These are phyloP conservation scores for Penicillium lagena DNA, from an alignment of 495 filamentous ascomycete genomes.

Conservation along the genomic window DNA sequence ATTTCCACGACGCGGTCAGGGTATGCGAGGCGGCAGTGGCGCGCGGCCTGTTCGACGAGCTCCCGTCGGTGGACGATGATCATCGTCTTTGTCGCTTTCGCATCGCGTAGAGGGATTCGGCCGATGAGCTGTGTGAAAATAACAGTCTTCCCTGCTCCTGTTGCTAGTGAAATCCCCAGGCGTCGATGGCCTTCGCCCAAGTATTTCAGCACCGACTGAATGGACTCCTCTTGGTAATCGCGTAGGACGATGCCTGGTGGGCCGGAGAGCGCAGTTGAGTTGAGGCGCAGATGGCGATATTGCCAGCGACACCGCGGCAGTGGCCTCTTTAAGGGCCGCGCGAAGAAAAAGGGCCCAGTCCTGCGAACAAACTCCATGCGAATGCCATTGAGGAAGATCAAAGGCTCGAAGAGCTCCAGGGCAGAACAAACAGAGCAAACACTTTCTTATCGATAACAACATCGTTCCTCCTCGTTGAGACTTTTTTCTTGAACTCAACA, in stretches of 20 bases:
- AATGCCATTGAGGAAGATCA: slow-evolving; percentile 11
- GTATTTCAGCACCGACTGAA: slow-evolving; percentile 72
- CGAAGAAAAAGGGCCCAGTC: slow-evolving; percentile 16
- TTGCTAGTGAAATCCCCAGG: slow-evolving; percentile 84
- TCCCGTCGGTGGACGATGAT: slow-evolving; percentile 90
- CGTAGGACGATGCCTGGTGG: slow-evolving; percentile 51
- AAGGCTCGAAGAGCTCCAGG: not conserved
- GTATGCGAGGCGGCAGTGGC: slow-evolving; percentile 75
- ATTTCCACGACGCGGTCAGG: slow-evolving; percentile 75
- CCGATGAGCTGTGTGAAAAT: slow-evolving; percentile 95
- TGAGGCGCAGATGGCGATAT: slow-evolving; percentile 10
- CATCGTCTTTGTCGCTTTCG: slow-evolving; percentile 66
- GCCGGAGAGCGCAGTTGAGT: slow-evolving; percentile 21
- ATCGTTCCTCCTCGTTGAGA: not conserved
- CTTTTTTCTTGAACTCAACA: slow-evolving; percentile 5
- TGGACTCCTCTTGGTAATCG: slow-evolving; percentile 82
- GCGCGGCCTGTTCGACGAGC: slow-evolving; percentile 90
- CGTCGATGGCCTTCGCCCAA: slow-evolving; percentile 70
- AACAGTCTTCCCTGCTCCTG: slow-evolving; percentile 89
- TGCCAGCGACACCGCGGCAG: not conserved
- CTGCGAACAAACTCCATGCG: slow-evolving; percentile 29
- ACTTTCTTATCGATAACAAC: slow-evolving; percentile 28
- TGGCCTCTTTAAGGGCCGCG: slow-evolving; percentile 5
- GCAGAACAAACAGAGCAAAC: slow-evolving; percentile 40
- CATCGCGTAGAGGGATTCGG: slow-evolving; percentile 54